A percentile compares a stretch with the other conserved stretches of the same genome.
Conservation (phyloP, 192 early-diverging fungal genomes). For the Funneliformis mosseae region DNA sequence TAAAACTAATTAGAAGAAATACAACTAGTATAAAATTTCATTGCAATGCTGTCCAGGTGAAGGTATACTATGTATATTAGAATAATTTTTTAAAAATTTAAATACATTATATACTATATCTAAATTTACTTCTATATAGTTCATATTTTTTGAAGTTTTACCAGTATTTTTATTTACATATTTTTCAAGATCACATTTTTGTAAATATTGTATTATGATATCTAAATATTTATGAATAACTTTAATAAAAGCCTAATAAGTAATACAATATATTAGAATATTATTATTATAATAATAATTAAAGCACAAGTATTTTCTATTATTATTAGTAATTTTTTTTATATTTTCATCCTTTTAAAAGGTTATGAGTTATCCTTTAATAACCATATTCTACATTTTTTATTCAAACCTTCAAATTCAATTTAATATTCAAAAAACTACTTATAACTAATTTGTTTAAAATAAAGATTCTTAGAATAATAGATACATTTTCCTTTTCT, state of each 20-base stretch:
- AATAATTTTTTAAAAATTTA: not conserved
- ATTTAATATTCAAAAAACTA: not conserved
- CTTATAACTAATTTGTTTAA: not conserved
- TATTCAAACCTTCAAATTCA: not conserved
- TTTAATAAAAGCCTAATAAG: not conserved
- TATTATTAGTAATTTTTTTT: not conserved
- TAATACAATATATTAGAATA: not conserved
- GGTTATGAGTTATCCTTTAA: not conserved
- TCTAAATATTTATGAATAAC: not conserved
- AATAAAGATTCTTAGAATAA: not conserved
- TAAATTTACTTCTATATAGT: not conserved
- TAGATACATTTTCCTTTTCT: not conserved
- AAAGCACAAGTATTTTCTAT: not conserved
- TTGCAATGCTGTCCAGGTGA: not conserved
- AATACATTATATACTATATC: not conserved
- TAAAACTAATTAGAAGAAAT: no score
- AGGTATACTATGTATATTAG: not conserved
- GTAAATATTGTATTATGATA: not conserved
- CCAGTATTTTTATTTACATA: no score
- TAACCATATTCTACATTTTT: not conserved
- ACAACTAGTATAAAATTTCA: no score
- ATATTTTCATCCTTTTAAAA: not conserved
- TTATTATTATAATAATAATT: no score
- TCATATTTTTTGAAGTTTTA: not conserved
- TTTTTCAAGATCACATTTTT: not conserved